Evolutionary conservation across 2,329 filamentous ascomycete species (phyloP), one percentile per base, ranked within the genome.

Genomic region (Monosporascus sp.): DNA sequence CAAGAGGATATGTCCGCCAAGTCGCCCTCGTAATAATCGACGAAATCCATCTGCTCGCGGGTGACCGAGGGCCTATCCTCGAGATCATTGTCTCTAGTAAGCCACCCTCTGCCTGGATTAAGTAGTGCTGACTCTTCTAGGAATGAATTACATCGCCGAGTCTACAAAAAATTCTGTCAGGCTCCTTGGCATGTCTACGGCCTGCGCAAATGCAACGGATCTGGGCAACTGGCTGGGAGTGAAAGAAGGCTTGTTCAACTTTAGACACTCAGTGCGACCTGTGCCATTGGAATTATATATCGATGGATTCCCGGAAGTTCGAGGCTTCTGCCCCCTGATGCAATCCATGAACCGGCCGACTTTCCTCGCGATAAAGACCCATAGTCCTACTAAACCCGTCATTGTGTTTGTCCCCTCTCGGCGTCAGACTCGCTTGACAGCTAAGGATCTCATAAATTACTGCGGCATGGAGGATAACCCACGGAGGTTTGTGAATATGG

Each of bases 401-500:
- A 99, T 99, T 68, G 94, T 99, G 1, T 99, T 99, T 64, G 94
- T 99, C 7, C 91, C 94, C 3, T 99, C 94, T 19, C 87, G 95
- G 65, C 81, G 94, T 64, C 94, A 99, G 75, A 99, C 94, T 0
- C 87, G 94, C 37, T 78, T 99, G 41, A 99, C 94, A 1, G 94
- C 94, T 26, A 94, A 95, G 66, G 95, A 99, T 64, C 75, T 99
- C 37, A 97, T 99, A 73, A 97, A 97, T 66, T 89, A 91, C 62
- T 99, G 94, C 66, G 94, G 94, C 45, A 96, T 99, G 90, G 94
- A 99, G 68, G 94, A 99, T 65, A 94, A 99, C 62, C 94, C 94
- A 16, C 85, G 94, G 52, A 85, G 93, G 3, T 99, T 99, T 72
- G 79, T 99, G 20, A 84, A 85, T 57, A 96, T 99, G 89, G 89